These are phyloP conservation scores for Leptographium lundbergii DNA, from an alignment of 2,329 filamentous ascomycete genomes.

Conservation along the genomic window DNA sequence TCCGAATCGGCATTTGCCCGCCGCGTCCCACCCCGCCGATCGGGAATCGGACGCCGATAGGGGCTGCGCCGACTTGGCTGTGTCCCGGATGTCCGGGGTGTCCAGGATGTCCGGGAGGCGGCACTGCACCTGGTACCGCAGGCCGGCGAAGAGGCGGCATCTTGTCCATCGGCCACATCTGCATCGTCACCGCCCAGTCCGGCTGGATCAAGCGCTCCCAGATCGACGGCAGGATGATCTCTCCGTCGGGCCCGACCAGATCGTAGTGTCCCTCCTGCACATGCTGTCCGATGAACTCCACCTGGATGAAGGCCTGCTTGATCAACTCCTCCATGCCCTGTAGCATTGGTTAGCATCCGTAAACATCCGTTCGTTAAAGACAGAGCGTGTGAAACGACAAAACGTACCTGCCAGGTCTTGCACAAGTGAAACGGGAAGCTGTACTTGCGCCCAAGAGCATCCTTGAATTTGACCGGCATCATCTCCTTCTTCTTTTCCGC, in stretches of 20 bases:
- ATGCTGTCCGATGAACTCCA: slow-evolving; percentile 63
- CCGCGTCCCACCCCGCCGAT: slow-evolving; percentile 1
- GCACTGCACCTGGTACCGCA: not conserved
- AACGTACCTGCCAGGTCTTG: slow-evolving; percentile 66
- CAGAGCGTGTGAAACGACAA: not conserved
- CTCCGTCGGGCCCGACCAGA: slow-evolving; percentile 62
- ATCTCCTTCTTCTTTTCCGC: slow-evolving; percentile 43
- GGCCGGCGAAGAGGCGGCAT: slow-evolving; percentile 13
- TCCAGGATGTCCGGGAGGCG: not conserved
- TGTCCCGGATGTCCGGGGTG: not conserved
- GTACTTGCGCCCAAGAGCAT: slow-evolving; percentile 83
- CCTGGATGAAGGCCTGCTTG: slow-evolving; percentile 69
- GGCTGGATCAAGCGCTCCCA: slow-evolving; percentile 76
- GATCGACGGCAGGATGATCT: slow-evolving; percentile 69
- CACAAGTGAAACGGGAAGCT: slow-evolving; percentile 83
- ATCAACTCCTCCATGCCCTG: slow-evolving; percentile 72
- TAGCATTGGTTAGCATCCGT: not conserved
- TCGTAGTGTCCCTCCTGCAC: slow-evolving; percentile 73
- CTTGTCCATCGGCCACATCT: slow-evolving; percentile 47
- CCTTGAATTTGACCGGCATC: slow-evolving; percentile 76
- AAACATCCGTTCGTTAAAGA: not conserved
- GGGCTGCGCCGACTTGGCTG: too few relatives aligned
- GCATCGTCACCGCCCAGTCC: slow-evolving; percentile 52
- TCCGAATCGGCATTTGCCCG: not conserved
- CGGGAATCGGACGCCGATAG: not conserved